phyloP scores from a whole-genome alignment of 2,329 filamentous ascomycete genomes.

The Aspergillus pseudoterreus region DNA sequence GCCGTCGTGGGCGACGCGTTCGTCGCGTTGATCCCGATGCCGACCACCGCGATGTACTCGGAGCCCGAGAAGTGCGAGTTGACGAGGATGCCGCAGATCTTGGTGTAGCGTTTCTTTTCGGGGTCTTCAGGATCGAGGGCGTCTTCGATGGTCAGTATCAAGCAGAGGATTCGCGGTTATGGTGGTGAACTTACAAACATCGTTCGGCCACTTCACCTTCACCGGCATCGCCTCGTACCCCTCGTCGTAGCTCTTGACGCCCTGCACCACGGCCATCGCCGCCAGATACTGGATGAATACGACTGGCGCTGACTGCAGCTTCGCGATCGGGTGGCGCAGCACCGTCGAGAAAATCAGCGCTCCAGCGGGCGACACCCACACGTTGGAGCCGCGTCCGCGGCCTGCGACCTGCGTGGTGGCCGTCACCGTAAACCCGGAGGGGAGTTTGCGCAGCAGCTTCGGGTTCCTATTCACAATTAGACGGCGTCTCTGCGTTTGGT shows the following conservation, averaged over 20 bases:
- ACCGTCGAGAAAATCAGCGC: conserved; percentile 84
- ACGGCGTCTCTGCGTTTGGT: neutral
- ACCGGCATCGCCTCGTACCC: conserved; percentile 75
- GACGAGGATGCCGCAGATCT: conserved; percentile 89
- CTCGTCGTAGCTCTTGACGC: conserved; percentile 72
- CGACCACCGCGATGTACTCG: conserved; percentile 79
- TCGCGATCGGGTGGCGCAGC: conserved; percentile 73
- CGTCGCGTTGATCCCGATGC: conserved; percentile 80
- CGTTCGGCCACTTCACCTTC: conserved; percentile 96
- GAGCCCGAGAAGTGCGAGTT: conserved; percentile 77
- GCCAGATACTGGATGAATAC: conserved; percentile 93
- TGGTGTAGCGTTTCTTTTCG: conserved; percentile 61
- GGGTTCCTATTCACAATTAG: conserved; percentile 58
- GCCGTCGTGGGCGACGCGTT: conserved; percentile 85
- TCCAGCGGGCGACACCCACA: conserved; percentile 90
- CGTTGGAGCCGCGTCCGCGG: conserved; percentile 83
- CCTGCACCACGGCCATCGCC: conserved; percentile 80
- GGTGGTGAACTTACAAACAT: conserved; percentile 62
- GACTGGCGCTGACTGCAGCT: conserved; percentile 70
- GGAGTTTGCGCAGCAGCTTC: conserved; percentile 69
- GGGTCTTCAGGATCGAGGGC: conserved; percentile 61
- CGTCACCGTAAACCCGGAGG: conserved; percentile 80
- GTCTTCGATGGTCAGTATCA: conserved; percentile 42
- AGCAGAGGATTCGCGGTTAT: no score
- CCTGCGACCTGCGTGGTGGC: conserved; percentile 86